A percentile compares a stretch with the other conserved stretches of the same genome.
These are phyloP conservation scores for Solanum aculeatissimum DNA, from an alignment of 305 asterid genomes.

Conservation along the genomic window DNA sequence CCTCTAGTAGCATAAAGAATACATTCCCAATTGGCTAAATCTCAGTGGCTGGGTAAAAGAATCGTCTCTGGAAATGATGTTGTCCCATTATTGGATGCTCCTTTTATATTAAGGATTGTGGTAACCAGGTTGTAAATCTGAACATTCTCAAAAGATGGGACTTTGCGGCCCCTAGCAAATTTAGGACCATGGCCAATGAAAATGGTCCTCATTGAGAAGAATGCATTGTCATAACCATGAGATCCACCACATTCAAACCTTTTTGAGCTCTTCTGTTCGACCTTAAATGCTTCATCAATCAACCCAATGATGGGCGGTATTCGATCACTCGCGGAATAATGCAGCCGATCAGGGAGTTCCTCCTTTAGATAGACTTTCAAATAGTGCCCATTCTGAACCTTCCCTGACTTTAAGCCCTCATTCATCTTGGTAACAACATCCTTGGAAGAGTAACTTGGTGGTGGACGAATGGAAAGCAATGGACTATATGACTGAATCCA, in stretches of 20 bases:
- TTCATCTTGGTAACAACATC: slow-evolving; percentile 51
- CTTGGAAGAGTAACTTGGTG: slow-evolving; percentile 16
- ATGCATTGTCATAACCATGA: slow-evolving; percentile 68
- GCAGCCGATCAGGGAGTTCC: slow-evolving; percentile 62
- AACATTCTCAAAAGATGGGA: slow-evolving; percentile 73
- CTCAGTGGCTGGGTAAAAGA: slow-evolving; percentile 44
- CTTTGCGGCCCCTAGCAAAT: slow-evolving; percentile 46
- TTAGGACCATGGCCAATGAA: slow-evolving; percentile 71
- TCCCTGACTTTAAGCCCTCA: slow-evolving; percentile 40
- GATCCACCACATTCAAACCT: slow-evolving; percentile 73
- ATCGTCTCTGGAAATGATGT: slow-evolving; percentile 28
- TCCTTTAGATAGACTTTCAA: slow-evolving; percentile 64
- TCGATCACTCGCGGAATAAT: slow-evolving; percentile 48
- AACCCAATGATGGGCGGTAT: slow-evolving; percentile 64
- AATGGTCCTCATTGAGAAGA: slow-evolving; percentile 71
- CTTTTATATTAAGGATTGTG: slow-evolving; percentile 29
- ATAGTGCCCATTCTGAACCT: slow-evolving; percentile 45
- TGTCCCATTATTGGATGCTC: slow-evolving; percentile 65
- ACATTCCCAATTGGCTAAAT: background rate
- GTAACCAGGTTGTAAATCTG: slow-evolving; percentile 67
- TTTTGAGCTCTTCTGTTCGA: slow-evolving; percentile 41
- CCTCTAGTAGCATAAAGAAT: background rate
- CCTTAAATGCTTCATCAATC: slow-evolving; percentile 63
- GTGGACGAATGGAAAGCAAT: slow-evolving; percentile 60
- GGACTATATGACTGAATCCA: slow-evolving; percentile 67